These are phyloP conservation scores for Aspergillus indologenus DNA, from an alignment of 495 filamentous ascomycete species.

Conservation along the genomic window DNA sequence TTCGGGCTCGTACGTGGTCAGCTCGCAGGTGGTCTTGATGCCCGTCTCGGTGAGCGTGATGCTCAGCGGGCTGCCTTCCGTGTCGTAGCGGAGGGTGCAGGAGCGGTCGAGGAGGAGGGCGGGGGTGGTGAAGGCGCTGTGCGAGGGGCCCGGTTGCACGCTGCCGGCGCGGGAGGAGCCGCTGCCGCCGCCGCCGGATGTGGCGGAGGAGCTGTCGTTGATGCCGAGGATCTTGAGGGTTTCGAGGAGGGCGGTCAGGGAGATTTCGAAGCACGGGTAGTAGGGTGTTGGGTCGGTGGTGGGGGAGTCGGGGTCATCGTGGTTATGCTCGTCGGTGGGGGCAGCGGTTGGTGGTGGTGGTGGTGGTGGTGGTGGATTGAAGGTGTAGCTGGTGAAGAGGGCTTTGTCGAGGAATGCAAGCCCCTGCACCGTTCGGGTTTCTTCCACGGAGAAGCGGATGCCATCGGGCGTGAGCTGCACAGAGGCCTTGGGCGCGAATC, in stretches of 20 bases:
- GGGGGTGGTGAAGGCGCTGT: slow-evolving; percentile 72
- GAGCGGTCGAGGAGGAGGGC: slow-evolving; percentile 74
- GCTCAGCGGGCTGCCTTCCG: slow-evolving; percentile 69
- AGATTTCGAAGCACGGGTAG: slow-evolving; percentile 70
- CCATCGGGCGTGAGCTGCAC: slow-evolving; percentile 81
- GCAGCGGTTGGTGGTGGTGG: slow-evolving; percentile 13
- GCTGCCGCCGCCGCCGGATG: slow-evolving; percentile 41
- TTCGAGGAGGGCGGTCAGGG: slow-evolving; percentile 82
- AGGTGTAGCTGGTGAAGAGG: slow-evolving; percentile 82
- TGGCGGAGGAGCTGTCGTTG: slow-evolving; percentile 64
- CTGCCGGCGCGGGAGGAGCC: slow-evolving; percentile 40
- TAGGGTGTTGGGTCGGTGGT: slow-evolving; percentile 21
- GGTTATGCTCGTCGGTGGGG: slow-evolving; percentile 21
- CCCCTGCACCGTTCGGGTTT: slow-evolving; percentile 81
- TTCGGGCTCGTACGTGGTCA: slow-evolving; percentile 81
- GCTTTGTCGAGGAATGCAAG: slow-evolving; percentile 79
- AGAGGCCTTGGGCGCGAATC: slow-evolving; percentile 74
- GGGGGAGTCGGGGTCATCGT: slow-evolving; percentile 20
- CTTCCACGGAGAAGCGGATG: slow-evolving; percentile 81
- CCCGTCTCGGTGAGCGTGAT: slow-evolving; percentile 78
- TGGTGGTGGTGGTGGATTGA: no score
- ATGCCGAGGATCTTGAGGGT: slow-evolving; percentile 91
- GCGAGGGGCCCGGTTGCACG: slow-evolving; percentile 44
- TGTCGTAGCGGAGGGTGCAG: slow-evolving; percentile 74
- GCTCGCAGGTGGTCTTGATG: slow-evolving; percentile 86